Conservation (phyloP, 441 rosid genomes). For the Gossypium davidsonii region DNA sequence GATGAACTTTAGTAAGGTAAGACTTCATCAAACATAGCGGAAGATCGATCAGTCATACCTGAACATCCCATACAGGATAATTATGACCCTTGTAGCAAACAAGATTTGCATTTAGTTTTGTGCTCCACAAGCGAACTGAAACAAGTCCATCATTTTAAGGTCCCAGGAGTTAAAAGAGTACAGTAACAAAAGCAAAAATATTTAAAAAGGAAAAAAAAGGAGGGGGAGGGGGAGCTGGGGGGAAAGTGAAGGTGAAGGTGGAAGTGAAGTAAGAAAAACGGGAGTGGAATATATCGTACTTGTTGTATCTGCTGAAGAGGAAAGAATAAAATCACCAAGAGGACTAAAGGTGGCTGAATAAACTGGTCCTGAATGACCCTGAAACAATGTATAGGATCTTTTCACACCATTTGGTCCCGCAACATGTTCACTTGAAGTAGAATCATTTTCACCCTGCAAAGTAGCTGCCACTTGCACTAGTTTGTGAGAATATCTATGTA, state of each 20-base stretch:
- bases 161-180: not conserved
- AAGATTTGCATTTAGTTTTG: conserved; percentile 85
- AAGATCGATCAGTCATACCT: conserved; percentile 64
- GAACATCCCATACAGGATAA: conserved; percentile 98
- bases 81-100: conserved; percentile 99
- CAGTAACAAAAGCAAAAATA: not conserved
- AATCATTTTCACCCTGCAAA: conserved; percentile 68
- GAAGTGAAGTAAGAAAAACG: not conserved
- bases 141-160: not conserved
- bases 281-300: conserved; percentile 30
- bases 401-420: conserved; percentile 44
- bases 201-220: not conserved
- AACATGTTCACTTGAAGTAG: conserved; percentile 42
- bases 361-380: conserved; percentile 94
- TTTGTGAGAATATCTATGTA: conserved; percentile 8
- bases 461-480: conserved; percentile 43
- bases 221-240: not conserved
- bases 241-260: not conserved
- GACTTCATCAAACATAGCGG: not conserved
- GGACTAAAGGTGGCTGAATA: conserved; percentile 88
- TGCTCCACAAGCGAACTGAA: conserved; percentile 93
- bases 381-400: conserved; percentile 65
- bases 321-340: conserved; percentile 78
- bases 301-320: conserved; percentile 93
- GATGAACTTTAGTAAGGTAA: not conserved